Base-by-base conservation (phyloP, 192 early-diverging fungal genomes). In the Gonapodya sp. region DNA sequence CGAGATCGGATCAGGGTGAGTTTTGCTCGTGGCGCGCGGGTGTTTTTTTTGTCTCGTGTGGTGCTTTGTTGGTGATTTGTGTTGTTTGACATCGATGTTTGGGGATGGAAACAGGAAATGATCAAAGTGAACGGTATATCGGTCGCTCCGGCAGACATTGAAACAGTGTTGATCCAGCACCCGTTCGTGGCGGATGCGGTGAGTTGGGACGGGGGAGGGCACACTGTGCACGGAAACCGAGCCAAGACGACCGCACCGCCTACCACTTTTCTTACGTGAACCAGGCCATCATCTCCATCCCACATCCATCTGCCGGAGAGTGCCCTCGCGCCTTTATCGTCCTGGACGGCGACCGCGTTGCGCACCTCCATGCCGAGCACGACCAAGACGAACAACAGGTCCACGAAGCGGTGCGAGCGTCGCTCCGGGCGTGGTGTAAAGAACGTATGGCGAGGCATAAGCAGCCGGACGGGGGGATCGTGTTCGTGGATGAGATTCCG, bases 381-480 rank as follows among this genome's bases (percentile, higher is more conserved):
- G 34, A 14, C 2, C 8, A 33, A 18, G 75, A 18, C 75, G 75
- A 77, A 33, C 8, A 64, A 24, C 8, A 64, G 24, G 46, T 64
- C 46, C 46, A 24, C 24, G 46, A 24, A 16, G 46, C 24, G 46
- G 46, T 64, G 46, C 46, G 46, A 24, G 46, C 8, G 8, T 64
- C 46, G 46, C 46, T 64, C 46, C 8, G 24, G 24, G 46, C 46
- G 46, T 64, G 46, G 46, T 64, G 8, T 64, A 64, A 64, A 24
- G 46, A 64, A 24, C 8, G 46, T 16, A 64, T 64, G 46, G 46
- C 46, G 8, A 64, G 84, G n/a, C 92, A 94, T 84, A 96, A 96
- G 88, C 84, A 87, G 74, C 83, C 96, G 36, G 87, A 93, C 37
- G 96, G 95, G 8, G 75, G 75, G 8, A 77, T 77, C 31, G 75